Evolutionary conservation across 228 moss, liverwort and hornwort species (phyloP), one percentile per base, ranked within the genome.

Genomic region (Sphagnum magellanicum): DNA sequence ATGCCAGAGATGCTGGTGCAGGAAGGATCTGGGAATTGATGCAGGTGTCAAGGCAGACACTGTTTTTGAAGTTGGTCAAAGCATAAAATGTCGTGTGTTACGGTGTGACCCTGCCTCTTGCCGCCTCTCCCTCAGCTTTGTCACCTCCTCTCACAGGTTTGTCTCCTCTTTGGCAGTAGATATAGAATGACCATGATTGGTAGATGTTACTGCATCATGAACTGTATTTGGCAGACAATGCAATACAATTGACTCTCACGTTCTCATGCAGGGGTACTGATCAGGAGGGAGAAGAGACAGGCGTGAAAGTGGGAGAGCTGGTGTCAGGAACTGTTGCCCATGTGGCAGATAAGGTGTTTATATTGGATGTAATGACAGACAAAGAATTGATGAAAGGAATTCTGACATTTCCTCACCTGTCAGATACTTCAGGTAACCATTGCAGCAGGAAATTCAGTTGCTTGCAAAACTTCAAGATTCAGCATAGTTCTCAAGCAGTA

Each of bases 41-140:
- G 79, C 72, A 52, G 93, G 81, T 69, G 79, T 82, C 49, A 83
- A 74, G 63, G 83, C 87, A 67, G 81, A 81, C 59, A 81, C 78
- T 50, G 79, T 86, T 63, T 98, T 83, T 68, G 88, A 89, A 71
- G 77, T 86, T 67, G 94, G 94, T 17, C 92, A 98, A 70, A 70
- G 84, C 68, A 77, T 98, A 17, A 98, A 93, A 77, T 98, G 98
- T 66, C 90, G 93, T 53, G 89, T 98, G 53, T 69, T 98, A 67
- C 81, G 84, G 59, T 81, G 87, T 59, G 81, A 92, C 82, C 72
- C 94, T 78, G 77, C 79, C 50, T 67, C 77, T 57, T 74, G 78
- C 32, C 90, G 94, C 60, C 72, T 98, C 61, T 79, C 94, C 48
- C 71, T 94, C 72, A 98, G 98, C 74, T 94, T 98, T 70, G 74